phyloP scores from a whole-genome alignment of 1,139 yeast species.

The Arxiozyma heterogenica region DNA sequence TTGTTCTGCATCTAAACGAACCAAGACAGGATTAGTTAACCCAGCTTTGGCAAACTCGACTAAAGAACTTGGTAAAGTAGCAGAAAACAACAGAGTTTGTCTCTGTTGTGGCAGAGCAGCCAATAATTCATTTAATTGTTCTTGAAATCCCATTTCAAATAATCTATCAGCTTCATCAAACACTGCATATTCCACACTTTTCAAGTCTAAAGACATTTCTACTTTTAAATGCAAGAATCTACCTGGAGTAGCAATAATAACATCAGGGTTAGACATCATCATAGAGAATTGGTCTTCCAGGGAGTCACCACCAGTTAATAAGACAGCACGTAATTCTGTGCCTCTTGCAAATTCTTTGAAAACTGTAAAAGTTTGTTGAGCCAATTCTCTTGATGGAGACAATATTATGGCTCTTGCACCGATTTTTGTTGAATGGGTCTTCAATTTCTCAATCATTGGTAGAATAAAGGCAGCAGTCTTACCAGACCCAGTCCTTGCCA shows the following conservation, averaged over 20 bases:
- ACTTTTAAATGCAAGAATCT: conserved; percentile 90
- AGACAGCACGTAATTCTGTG: conserved; percentile 68
- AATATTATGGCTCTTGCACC: conserved; percentile 84
- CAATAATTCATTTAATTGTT: conserved; percentile 81
- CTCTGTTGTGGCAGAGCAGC: conserved; percentile 74
- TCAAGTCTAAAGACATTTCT: conserved; percentile 84
- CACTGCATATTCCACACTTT: conserved; percentile 77
- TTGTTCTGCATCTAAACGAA: conserved; percentile 83
- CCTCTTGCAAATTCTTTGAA: conserved; percentile 82
- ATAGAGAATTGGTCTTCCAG: conserved; percentile 89
- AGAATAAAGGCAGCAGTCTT: conserved; percentile 96
- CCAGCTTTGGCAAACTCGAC: conserved; percentile 98
- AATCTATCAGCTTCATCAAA: conserved; percentile 98
- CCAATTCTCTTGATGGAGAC: conserved; percentile 83
- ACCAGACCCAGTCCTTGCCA: conserved; percentile 99
- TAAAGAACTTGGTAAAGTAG: conserved; percentile 83
- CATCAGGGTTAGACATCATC: conserved; percentile 92
- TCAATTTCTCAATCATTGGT: conserved; percentile 81
- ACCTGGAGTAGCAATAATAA: conserved; percentile 95
- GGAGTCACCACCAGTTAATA: conserved; percentile 94
- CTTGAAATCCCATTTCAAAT: conserved; percentile 95
- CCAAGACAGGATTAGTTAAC: conserved; percentile 79
- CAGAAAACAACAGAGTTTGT: conserved; percentile 86
- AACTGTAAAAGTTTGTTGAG: conserved; percentile 81
- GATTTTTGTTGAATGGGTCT: conserved; percentile 73